Evolutionary conservation across 2,329 filamentous ascomycete species (phyloP), one percentile per base, ranked within the genome.

Genomic region (Incumbomyces lentus): DNA sequence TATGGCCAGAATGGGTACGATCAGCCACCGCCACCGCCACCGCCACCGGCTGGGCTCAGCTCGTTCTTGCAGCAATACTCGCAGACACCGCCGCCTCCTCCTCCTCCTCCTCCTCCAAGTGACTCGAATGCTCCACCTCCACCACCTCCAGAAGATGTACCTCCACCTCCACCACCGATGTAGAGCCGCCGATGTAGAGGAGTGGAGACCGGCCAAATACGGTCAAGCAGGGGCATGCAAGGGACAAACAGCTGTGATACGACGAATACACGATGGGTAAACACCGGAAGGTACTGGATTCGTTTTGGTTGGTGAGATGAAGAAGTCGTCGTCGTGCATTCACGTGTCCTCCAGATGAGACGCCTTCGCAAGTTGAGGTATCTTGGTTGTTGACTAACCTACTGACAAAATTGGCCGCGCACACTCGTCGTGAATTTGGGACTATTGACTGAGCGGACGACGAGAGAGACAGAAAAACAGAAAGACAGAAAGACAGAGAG

Each of bases 1-100:
- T 62, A 63, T 11, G 33, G 33, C 48, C 63, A 68, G 29, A 59
- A 65, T 22, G 51, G 46, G 29, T 62, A 63, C 46, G 71, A 68
- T 43, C 64, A 68, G 47, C 64, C 68, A 47, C 55, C 65, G 44
- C 65, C 73, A 65, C 55, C 65, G 44, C 65, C 73, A 65, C 66
- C 67, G 44, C 76, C 76, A 49, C 72, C 76, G 53, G 75, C 76
- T 43, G 74, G 73, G 33, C 68, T 80, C 37, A 57, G 73, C 59
- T 76, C 78, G 39, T 69, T 86, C 49, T 81, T 84, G 58, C 78
- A 57, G 38, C 55, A 84, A 63, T 80, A 81, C 58, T 85, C 78
- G 52, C 70, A 75, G 33, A 68, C 68, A 52, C 77, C 79, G 1
- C 76, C 78, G n/a, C 75, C 77, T 18, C 75, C 76, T 51, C 73